Conservation (phyloP, 805 yeast species). For the Naumovozyma baii region DNA sequence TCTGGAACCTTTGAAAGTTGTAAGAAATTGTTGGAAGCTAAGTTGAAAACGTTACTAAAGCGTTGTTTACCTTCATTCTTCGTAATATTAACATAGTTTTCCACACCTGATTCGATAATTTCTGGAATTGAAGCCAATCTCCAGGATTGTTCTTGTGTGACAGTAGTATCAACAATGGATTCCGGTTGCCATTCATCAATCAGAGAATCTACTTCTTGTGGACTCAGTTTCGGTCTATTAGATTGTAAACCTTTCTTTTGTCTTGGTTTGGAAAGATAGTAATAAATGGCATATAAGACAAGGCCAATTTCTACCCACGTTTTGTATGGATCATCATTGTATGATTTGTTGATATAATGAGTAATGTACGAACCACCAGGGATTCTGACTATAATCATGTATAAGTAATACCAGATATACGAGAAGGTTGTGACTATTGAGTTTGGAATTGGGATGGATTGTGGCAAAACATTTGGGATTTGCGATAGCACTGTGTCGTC, state of each 20-base stretch:
- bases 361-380: conserved; percentile 34
- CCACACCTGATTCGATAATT: conserved; percentile 45
- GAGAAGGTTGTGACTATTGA: conserved; percentile 19
- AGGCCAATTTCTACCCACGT: conserved; percentile 71
- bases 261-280: conserved; percentile 62
- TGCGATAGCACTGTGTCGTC: conserved; percentile 4
- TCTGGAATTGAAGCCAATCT: conserved; percentile 55
- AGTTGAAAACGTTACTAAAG: conserved; percentile 42
- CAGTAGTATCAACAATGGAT: conserved; percentile 59
- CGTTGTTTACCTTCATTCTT: conserved; percentile 25
- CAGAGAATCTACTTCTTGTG: conserved; percentile 67
- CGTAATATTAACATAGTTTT: conserved; percentile 20
- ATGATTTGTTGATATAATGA: conserved; percentile 73
- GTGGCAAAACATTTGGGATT: conserved; percentile 20
- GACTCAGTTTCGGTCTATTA: conserved; percentile 51
- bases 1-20: conserved; percentile 42
- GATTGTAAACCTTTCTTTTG: conserved; percentile 68
- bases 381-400: conserved; percentile 8
- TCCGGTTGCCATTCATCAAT: conserved; percentile 90
- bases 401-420: conserved; percentile 17
- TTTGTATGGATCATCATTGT: conserved; percentile 88
- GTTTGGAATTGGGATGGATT: conserved; percentile 24
- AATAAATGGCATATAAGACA: conserved; percentile 72
- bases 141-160: conserved; percentile 36
- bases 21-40: conserved; percentile 65